Base-by-base conservation (phyloP, 2,329 filamentous ascomycete species). In the Meredithiella fracta region DNA sequence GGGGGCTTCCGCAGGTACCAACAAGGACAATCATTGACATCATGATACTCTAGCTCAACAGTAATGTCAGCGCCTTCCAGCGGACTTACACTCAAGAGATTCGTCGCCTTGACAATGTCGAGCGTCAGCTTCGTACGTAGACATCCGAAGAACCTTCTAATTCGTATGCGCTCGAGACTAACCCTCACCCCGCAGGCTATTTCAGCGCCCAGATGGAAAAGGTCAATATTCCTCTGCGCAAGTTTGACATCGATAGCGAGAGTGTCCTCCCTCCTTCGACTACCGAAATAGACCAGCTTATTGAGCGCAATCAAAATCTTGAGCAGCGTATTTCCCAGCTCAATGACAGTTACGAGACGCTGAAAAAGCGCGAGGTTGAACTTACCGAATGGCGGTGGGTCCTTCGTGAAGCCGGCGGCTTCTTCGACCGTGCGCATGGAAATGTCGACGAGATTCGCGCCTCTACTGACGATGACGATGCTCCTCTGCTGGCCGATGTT, bases 321-420 rank as follows among this genome's bases (percentile, higher is more conserved):
- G 92, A 98, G 71, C 86, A 94, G 72, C 82, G 92, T 60, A 81
- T 98, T 62, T 83, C 82, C 58, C 91, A 90, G 62, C 73, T 98
- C 60, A 97, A 97, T 68, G 92, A 97, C 67, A 97, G 90, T 73
- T 97, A 98, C 70, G 92, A 98, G 73, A 96, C 89, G 15, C 72
- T 98, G 68, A 97, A 97, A 79, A 96, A 92, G 74, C 83, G 91
- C 58, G 92, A 97, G 73, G 87, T 94, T 59, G 92, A 98, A 68
- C 76, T 98, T 64, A 94, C 86, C 9, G 92, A 98, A 72, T 97
- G 92, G 92, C 85, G 94, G 65, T 97, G 91, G 88, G 94, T 98
- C 53, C 72, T 98, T 58, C 83, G 88, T 61, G 92, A 98, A 76
- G 90, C 94, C 49, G 92, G 92, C 42, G 88, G 90, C 62, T 98